Evolutionary conservation across 208 protist species (phyloP), one percentile per base, ranked within the genome.

Genomic region (Trypanosoma conorhini): DNA sequence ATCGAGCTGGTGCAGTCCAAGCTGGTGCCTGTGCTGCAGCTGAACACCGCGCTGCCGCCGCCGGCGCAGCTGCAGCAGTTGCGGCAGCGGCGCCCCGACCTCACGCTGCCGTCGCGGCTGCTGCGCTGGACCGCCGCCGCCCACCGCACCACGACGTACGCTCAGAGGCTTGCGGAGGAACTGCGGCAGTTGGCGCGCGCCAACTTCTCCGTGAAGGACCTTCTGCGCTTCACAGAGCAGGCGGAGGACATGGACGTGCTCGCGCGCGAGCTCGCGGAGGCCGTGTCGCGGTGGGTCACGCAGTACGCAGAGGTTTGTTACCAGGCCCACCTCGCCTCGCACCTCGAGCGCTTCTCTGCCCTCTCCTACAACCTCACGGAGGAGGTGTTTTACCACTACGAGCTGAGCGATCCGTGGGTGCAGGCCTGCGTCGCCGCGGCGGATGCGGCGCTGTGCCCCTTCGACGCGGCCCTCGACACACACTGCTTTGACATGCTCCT

Each of bases 391-490:
- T 94, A 89, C 71, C 84, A 91, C 54, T 90, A 87, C 58, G 91
- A 96, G 69, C 54, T 96, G 59, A 88, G 82, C 60, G 88, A 96
- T 65, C 86, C 83, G 66, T 96, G 91, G 88, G 91, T 86, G 74
- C 83, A 92, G 74, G 76, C 77, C 22, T 88, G 74, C 54, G 58
- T 91, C 26, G 57, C 77, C 33, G 82, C 81, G 31, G 74, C 77
- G 40, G 67, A 64, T n/a, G 65, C 66, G 0, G 48, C 77, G 9
- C 62, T 91, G 8, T 46, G 81, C n/a, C 82, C 86, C 59, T 66
- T 88, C 42, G 65, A 70, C 40, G 35, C 46, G 17, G 55, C 57
- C 28, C 52, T 85, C 9, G 79, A 83, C 17, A 22, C 76, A 21
- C 63, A 61, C 24, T 70, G 72, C 8, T 88, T 92, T 72, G 88